Conservation (phyloP, 495 filamentous ascomycete genomes). For the Chaetomium cochliodes region DNA sequence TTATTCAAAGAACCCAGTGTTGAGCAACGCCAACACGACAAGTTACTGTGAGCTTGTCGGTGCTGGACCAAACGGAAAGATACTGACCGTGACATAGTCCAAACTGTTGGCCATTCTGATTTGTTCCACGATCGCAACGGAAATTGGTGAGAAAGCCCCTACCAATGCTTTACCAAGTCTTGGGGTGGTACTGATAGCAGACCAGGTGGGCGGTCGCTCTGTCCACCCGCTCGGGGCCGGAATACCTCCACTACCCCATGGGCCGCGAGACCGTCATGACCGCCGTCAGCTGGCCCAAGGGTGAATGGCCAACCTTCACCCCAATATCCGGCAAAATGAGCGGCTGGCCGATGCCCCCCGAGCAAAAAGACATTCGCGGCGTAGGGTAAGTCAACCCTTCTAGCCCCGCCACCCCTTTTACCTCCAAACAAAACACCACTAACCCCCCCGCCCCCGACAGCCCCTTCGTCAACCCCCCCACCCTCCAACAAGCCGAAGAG, state of each 20-base stretch:
- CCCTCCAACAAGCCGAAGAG: constrained; percentile 35
- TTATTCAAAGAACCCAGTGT: constrained; percentile 52
- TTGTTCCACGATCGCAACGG: constrained; percentile 50
- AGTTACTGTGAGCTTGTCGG: constrained; percentile 38
- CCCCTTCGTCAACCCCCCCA: constrained; percentile 38
- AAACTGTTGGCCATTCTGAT: constrained; percentile 54
- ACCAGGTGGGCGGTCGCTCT: constrained; percentile 45
- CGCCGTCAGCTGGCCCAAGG: constrained; percentile 51
- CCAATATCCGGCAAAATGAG: constrained; percentile 47
- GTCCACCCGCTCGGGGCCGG: constrained; percentile 48
- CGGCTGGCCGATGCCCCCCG: constrained; percentile 43
- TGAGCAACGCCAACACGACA: constrained; percentile 54
- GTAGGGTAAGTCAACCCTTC: constrained; percentile 31
- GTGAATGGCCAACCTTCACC: constrained; percentile 44
- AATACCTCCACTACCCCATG: constrained; percentile 56
- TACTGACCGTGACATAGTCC: constrained; percentile 34
- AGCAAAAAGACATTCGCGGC: constrained; percentile 34
- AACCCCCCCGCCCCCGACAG: constrained; percentile 21
- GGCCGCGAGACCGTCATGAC: constrained; percentile 59
- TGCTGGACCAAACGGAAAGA: neutral
- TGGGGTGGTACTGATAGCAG: neutral
- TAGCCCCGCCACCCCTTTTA: neutral
- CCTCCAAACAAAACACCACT: neutral
- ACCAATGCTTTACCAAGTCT: neutral
- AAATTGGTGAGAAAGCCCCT: constrained; percentile 48